Evolutionary conservation across 176 grass and related monocot species (phyloP).

Genomic region (Carex pumila): DNA sequence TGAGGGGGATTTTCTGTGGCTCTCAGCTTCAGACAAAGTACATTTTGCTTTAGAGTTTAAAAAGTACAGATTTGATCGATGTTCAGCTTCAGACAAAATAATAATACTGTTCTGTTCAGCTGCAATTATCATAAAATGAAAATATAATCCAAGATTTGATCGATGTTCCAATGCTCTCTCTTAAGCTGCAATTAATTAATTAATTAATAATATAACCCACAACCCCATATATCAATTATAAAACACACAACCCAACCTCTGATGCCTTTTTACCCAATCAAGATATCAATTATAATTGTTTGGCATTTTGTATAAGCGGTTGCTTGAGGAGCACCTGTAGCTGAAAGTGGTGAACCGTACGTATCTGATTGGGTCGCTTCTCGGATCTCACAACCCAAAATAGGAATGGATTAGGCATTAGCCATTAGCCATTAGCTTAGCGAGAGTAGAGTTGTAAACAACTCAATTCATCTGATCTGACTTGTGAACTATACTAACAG

Average conservation of each 20-base stretch:
- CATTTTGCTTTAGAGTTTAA: no score
- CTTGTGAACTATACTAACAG: not conserved
- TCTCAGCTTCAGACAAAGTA: not conserved
- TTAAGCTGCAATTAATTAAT: not conserved
- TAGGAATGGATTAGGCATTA: not conserved
- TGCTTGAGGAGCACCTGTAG: slow-evolving; percentile 18
- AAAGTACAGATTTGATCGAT: no score
- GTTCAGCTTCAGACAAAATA: no score
- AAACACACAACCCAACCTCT: not conserved
- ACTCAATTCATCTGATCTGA: not conserved
- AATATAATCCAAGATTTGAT: not conserved
- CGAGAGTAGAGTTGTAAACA: not conserved
- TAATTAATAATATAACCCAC: not conserved
- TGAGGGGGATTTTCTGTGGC: not conserved
- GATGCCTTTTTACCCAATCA: not conserved
- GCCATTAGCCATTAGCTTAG: no score
- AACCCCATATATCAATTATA: not conserved
- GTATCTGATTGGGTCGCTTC: not conserved
- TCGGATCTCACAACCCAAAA: not conserved
- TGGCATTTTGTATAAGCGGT: slow-evolving; percentile 8
- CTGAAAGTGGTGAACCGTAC: not conserved
- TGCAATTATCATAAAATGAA: no score
- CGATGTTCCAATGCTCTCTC: not conserved
- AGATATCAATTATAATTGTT: not conserved
- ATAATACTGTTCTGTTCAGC: no score